Percentiles rank a stretch among this genome's conserved stretches.
These are phyloP conservation scores for Colletotrichum eremochloae DNA, from an alignment of 2,329 filamentous ascomycete genomes.

Conservation along the genomic window DNA sequence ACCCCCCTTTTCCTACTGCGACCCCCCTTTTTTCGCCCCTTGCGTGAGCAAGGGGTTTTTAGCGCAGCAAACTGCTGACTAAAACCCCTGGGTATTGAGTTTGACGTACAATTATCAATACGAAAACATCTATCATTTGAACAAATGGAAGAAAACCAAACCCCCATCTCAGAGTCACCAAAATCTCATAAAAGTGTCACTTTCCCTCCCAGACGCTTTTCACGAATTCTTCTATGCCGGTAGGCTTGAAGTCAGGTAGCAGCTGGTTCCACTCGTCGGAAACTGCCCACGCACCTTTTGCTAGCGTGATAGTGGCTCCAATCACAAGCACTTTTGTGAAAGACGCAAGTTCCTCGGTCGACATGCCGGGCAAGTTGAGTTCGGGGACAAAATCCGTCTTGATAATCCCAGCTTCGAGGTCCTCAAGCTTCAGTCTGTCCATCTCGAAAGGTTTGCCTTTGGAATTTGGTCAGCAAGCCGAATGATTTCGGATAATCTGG, in stretches of 20 bases:
- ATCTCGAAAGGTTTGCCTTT: conserved; percentile 48
- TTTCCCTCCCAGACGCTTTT: conserved; percentile 44
- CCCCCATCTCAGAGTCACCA: neutral
- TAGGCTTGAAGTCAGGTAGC: conserved; percentile 52
- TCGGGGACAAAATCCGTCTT: conserved; percentile 46
- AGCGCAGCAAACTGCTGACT: too few species aligned
- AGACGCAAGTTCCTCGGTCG: conserved; percentile 46
- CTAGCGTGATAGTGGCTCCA: conserved; percentile 46
- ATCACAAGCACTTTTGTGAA: conserved; percentile 44
- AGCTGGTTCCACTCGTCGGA: conserved; percentile 53
- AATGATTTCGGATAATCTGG: too few species aligned
- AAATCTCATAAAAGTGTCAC: neutral
- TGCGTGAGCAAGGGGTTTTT: too few species aligned
- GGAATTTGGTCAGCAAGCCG: neutral
- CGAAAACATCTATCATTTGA: neutral
- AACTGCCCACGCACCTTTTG: conserved; percentile 45
- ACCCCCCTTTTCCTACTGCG: too few species aligned
- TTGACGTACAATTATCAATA: neutral
- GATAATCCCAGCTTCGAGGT: conserved; percentile 48
- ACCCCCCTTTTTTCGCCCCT: too few species aligned
- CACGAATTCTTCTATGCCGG: conserved; percentile 49
- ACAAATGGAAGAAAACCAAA: neutral
- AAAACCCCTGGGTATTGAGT: too few species aligned
- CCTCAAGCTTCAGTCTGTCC: conserved; percentile 49
- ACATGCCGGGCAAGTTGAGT: conserved; percentile 48